Base-by-base conservation (phyloP, 768 basidiomycete genomes). In the Arthromyces matolae region DNA sequence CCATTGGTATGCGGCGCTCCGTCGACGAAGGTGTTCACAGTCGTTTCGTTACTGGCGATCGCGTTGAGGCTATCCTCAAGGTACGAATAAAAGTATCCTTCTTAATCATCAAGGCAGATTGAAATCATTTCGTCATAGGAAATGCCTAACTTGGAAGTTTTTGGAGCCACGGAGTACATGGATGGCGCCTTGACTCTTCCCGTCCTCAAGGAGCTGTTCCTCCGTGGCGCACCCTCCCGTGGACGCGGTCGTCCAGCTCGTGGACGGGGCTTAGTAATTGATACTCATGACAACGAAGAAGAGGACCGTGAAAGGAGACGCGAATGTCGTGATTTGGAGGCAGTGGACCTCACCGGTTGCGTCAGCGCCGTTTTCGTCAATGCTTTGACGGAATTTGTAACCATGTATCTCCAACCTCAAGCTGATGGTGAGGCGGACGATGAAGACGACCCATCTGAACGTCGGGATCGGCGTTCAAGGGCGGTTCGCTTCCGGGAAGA, bases 111-210 rank as follows among this genome's bases (percentile, higher is more conserved):
- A 8, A 41, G 23, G 39, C 29, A 29, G 42, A 40, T 29, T 34
- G 56, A 46, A 60, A 47, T 42, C 49, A 23, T 36, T 29, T 27
- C 36, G 38, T 55, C 52, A 20, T 60, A 94, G 91, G 92, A 95
- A 77, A 83, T 86, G 69, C 90, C 92, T 0, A 93, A 93, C 54
- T 71, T 98, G 9, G 74, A 74, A 14, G 77, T 83, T 8, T 92
- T 99, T 54, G 94, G 94, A n/a, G 93, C 92, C 5, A 97, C 95
- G 2, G 95, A 99, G 64, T 99, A 97, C 63, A 97, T 99, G 90
- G 95, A 99, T 56, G 86, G 89, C 3, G 86, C 95, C 1, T 73
- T 99, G 33, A 89, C 86, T 10, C 71, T 89, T 13, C 75, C 84
- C 0, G 93, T 98, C 14, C 71, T 99, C 9, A 88, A 84, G 45